Percentiles rank a stretch among this genome's conserved stretches.
These are phyloP conservation scores for Aegilops bicornis DNA, from an alignment of 176 grass and related monocot genomes.

Conservation along the genomic window DNA sequence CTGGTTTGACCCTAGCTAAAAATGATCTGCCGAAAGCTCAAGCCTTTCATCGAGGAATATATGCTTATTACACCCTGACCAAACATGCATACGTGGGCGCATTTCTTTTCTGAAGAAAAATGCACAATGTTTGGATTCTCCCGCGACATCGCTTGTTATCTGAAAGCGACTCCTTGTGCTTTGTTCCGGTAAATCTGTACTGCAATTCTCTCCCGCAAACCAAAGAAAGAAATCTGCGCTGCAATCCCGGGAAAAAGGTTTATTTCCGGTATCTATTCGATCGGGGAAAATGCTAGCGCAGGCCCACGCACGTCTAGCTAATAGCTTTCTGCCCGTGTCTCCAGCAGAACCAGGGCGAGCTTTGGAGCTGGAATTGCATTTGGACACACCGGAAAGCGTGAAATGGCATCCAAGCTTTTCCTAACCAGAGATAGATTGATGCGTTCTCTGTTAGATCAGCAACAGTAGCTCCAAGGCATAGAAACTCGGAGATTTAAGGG, in stretches of 20 bases:
- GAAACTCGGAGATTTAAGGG: not conserved
- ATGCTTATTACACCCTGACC: not conserved
- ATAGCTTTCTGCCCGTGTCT: constrained; percentile 17
- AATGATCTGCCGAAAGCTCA: constrained; percentile 18
- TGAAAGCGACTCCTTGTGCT: not conserved
- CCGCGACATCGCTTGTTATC: not conserved
- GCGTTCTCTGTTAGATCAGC: not conserved
- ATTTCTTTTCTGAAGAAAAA: not conserved
- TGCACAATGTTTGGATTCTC: not conserved
- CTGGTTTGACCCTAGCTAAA: not conserved
- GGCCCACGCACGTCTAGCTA: constrained; percentile 1
- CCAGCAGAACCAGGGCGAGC: constrained; percentile 24
- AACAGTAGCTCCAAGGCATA: constrained; percentile 14
- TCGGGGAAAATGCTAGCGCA: not conserved
- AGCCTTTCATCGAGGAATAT: not conserved
- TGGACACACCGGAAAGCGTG: constrained; percentile 28
- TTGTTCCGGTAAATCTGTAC: not conserved
- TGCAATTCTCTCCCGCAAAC: not conserved
- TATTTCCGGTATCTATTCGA: constrained; percentile 24
- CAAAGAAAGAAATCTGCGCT: not conserved
- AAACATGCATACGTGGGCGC: not conserved
- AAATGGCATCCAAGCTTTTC: constrained; percentile 20
- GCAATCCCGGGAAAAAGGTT: not conserved
- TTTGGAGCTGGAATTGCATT: constrained; percentile 53
- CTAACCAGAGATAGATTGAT: constrained; percentile 12